Conservation (phyloP, 2,329 filamentous ascomycete genomes). For the Dactylellina drechsleri region DNA sequence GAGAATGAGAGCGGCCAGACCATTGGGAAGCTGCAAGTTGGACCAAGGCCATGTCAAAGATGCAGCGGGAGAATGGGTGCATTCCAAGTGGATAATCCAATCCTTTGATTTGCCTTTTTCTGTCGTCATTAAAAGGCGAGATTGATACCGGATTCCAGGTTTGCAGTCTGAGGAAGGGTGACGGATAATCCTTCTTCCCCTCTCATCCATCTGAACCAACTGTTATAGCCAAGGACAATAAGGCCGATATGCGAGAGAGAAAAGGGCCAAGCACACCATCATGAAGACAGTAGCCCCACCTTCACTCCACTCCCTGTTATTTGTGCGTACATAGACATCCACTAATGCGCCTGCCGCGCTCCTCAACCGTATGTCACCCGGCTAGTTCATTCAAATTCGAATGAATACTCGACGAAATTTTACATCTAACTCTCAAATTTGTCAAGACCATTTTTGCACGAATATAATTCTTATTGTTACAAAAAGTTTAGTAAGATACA, state of each 20-base stretch:
- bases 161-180: conserved; percentile 6
- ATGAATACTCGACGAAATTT: conserved; percentile 5
- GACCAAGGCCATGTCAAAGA: conserved; percentile 47
- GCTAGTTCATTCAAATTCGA: conserved; percentile 19
- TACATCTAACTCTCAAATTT: no score
- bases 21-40: conserved; percentile 39
- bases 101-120: conserved; percentile 38
- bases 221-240: conserved; percentile 27
- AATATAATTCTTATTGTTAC: no score
- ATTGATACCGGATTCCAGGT: conserved; percentile 51
- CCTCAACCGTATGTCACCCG: conserved; percentile 40
- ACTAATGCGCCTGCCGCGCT: conserved; percentile 47
- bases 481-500: no score
- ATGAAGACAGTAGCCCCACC: conserved; percentile 21
- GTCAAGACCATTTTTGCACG: no score
- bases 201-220: conserved; percentile 24
- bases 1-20: conserved; percentile 29
- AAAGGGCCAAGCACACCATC: conserved; percentile 47
- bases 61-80: conserved; percentile 55
- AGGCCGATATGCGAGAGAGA: neutral
- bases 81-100: conserved; percentile 53
- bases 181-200: conserved; percentile 53
- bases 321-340: no score
- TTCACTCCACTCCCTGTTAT: conserved; percentile 30
- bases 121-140: conserved; percentile 43